Evolutionary conservation across 192 early-diverging fungal species (phyloP).

Genomic region (Coemansia sp.): DNA sequence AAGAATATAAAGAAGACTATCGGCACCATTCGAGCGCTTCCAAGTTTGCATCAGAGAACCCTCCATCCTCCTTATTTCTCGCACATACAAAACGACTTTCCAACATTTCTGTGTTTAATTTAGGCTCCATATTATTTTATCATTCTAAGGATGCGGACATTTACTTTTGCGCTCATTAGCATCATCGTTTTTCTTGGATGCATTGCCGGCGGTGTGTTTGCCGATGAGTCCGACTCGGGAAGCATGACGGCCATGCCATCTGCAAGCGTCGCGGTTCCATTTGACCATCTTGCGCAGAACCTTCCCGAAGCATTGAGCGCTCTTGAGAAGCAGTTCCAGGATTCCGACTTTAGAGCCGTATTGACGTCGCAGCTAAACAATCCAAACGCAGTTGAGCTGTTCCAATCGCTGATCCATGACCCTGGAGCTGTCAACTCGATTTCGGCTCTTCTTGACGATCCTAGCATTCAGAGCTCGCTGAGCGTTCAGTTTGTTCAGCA

Average conservation of each 20-base stretch:
- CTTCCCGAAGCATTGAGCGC: slow-evolving; percentile 49
- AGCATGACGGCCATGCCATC: neutral
- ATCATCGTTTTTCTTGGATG: neutral
- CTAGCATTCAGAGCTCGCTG: slow-evolving; percentile 47
- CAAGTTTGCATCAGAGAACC: neutral
- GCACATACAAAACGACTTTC: neutral
- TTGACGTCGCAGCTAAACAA: slow-evolving; percentile 50
- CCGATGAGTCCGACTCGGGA: neutral
- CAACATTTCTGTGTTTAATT: neutral
- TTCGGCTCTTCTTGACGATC: slow-evolving; percentile 42
- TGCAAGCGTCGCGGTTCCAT: slow-evolving; percentile 26
- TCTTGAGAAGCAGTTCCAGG: slow-evolving; percentile 43
- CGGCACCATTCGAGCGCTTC: neutral
- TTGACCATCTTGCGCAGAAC: slow-evolving; percentile 49
- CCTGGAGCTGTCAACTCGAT: slow-evolving; percentile 43
- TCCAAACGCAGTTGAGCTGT: slow-evolving; percentile 52
- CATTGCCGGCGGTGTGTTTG: neutral
- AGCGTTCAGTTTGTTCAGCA: slow-evolving; percentile 50
- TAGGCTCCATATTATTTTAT: neutral
- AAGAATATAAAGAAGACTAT: neutral
- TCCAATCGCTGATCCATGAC: slow-evolving; percentile 53
- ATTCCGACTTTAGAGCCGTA: slow-evolving; percentile 38
- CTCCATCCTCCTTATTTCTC: neutral
- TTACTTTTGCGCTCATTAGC: neutral
- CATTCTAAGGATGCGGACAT: neutral